Conservation (phyloP, 1,284 basidiomycete genomes). For the Ceratobasidium sp. region DNA sequence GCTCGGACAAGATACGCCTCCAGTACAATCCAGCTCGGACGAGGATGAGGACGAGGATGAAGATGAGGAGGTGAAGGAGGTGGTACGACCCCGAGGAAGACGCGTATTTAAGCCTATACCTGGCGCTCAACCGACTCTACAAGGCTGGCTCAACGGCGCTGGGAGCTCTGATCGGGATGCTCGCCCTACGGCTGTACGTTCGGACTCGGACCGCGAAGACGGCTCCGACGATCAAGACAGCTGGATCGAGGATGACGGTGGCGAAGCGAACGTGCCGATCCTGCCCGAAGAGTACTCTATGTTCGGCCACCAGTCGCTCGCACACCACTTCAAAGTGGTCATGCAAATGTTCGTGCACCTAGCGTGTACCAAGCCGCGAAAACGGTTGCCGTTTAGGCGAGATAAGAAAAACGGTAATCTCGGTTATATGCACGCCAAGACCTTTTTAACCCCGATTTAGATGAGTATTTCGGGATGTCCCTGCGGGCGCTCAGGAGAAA, state of each 20-base stretch:
- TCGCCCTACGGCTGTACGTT: conserved; percentile 45
- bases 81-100: conserved; percentile 44
- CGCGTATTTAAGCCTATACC: conserved; percentile 48
- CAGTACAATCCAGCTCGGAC: conserved; percentile 57
- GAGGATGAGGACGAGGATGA: conserved; percentile 52
- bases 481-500: conserved; percentile 68
- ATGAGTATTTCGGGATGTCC: conserved; percentile 54
- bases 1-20: conserved; percentile 67
- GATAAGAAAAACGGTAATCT: conserved; percentile 66
- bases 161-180: conserved; percentile 52
- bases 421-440: not conserved
- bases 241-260: conserved; percentile 77
- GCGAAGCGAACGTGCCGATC: conserved; percentile 59
- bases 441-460: conserved; percentile 44
- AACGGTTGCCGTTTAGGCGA: conserved; percentile 69
- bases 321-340: conserved; percentile 76
- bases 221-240: conserved; percentile 55
- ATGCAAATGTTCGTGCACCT: conserved; percentile 83
- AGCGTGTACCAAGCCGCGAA: conserved; percentile 69
- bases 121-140: conserved; percentile 52
- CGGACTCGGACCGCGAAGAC: conserved; percentile 52
- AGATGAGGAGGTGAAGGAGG: conserved; percentile 55
- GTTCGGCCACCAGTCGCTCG: conserved; percentile 66
- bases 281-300: conserved; percentile 83
- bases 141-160: conserved; percentile 54